Evolutionary conservation across 83 land plant genomes (phyloP), one percentile per base, ranked within the genome.

Genomic region (Isoetes engelmannii): DNA sequence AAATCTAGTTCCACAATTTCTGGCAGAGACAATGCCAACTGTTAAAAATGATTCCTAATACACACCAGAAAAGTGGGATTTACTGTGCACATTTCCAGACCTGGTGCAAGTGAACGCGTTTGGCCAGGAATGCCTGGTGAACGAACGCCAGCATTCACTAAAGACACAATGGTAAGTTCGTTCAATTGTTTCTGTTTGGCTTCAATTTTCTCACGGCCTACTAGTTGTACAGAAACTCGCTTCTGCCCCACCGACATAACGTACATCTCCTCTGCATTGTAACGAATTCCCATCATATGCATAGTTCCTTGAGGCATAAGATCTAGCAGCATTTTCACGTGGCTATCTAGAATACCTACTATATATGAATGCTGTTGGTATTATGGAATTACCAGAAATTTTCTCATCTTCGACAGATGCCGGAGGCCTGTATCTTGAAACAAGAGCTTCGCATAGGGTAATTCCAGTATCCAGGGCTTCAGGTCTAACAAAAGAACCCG

Each of bases 1-100:
- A 93, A 80, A 73, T 90, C 96, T 63, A 93, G 92, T 77, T 86
- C 85, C 81, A 84, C 83, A n/a, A 93, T 79, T 59, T 84, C 98
- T 93, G 85, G 65, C 71, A n/a, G 49, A 64, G 15, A 12, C 54
- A 51, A 51, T 51, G 54, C 54, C 54, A 51, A 51, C 2, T n/a
- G 15, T 51, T 51, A 51, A 51, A 0, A 51, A 15, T 51, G 1
- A 51, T 51, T 58, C 49, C 1, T 4, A 12, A 8, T 10, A 59
- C 20, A 12, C 48, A 4, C 7, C 50, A 44, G 2, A 46, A 44
- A 44, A 21, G 3, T 63, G 73, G 66, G 13, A 69, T 19, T 2
- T 8, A 63, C 4, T 1, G 4, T 3, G 7, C 53, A 49, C 12
- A 12, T 12, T 44, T 43, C 49, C n/a, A 10, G 65, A 87, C 91